Conservation (phyloP, 257 asterid genomes). For the Nicotiana noctiflora region DNA sequence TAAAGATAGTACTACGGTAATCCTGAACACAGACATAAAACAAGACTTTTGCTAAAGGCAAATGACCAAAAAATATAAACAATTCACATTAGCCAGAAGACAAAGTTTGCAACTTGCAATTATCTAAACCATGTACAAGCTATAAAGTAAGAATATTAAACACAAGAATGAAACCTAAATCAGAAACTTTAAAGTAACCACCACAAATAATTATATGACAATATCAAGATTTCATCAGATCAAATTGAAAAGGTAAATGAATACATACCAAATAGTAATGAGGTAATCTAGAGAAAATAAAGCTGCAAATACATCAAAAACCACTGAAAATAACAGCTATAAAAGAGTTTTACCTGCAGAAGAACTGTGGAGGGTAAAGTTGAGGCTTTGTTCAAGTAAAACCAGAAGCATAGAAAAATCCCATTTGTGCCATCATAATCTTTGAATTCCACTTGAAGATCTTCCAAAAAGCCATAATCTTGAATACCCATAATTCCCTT, state of each 20-base stretch:
- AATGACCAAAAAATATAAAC: neutral
- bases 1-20: neutral
- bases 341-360: conserved; percentile 38
- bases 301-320: neutral
- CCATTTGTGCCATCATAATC: conserved; percentile 31
- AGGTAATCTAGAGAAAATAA: neutral
- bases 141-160: neutral
- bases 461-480: conserved; percentile 43
- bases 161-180: neutral
- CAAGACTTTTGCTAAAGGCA: neutral
- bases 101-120: neutral
- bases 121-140: neutral
- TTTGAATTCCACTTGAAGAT: conserved; percentile 53
- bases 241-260: neutral
- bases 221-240: neutral
- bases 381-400: conserved; percentile 48
- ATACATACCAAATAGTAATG: neutral
- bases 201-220: neutral
- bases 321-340: neutral
- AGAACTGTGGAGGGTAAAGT: conserved; percentile 51
- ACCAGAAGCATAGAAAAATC: conserved; percentile 67
- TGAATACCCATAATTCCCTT: conserved; percentile 26
- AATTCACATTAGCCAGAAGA: neutral
- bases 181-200: neutral
- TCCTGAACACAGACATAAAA: neutral